A percentile compares a stretch with the other conserved stretches of the same genome.
Evolutionary conservation across 177 flowering plant genomes (phyloP).

Genomic region (Viscum album): DNA sequence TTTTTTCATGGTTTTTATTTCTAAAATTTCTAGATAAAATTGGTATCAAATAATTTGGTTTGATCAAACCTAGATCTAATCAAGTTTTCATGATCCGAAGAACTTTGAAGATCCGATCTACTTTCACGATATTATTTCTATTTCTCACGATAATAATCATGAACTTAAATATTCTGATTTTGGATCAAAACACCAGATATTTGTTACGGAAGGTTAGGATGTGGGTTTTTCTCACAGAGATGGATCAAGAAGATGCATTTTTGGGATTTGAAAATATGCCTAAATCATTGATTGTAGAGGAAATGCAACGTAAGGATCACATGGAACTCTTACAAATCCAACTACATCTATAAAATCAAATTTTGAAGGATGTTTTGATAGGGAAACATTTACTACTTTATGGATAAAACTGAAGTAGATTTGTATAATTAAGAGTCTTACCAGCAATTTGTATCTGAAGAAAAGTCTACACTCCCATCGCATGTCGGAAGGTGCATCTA

Average conservation of each 20-base stretch:
- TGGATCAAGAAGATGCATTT: background rate
- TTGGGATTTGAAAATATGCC: background rate
- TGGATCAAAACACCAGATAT: background rate
- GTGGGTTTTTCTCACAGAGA: background rate
- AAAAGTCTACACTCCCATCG: background rate
- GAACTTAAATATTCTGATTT: background rate
- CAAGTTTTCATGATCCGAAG: too few species aligned
- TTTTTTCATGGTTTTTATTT: too few species aligned
- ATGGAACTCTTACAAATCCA: background rate
- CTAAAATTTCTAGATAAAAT: too few species aligned
- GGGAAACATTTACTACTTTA: background rate
- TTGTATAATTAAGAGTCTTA: background rate
- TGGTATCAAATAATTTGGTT: too few species aligned
- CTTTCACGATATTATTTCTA: too few species aligned
- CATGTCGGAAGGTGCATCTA: background rate
- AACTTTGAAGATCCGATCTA: too few species aligned
- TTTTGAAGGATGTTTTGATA: background rate
- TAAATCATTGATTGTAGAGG: background rate
- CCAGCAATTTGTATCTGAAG: background rate
- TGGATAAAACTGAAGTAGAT: background rate
- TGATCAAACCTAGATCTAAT: too few species aligned
- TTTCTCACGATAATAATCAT: background rate
- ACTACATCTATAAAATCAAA: background rate
- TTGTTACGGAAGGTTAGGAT: background rate
- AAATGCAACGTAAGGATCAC: conserved; percentile 1